Evolutionary conservation across 768 basidiomycete species (phyloP), one percentile per base, ranked within the genome.

Genomic region (Rossbeevera mucosa): DNA sequence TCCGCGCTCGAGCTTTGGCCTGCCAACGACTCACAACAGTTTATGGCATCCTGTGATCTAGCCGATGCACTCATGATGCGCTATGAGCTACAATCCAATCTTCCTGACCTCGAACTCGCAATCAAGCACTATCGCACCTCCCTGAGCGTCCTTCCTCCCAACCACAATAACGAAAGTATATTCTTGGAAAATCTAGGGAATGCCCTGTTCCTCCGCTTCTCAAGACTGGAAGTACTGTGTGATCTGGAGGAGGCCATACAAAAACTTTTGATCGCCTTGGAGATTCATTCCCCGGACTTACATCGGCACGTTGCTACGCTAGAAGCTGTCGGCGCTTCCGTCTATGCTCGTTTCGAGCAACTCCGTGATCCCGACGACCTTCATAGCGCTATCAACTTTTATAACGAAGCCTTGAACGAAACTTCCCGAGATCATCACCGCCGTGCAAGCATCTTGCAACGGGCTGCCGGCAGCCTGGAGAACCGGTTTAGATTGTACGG

Each of bases 181-280:
- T 51, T 57, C 25, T 50, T 64, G 29, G 54, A 55, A 41, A 56
- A 54, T 41, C 42, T 70, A 21, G 66, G 66, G 21, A 55, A 47
- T 41, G 66, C 62, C 7, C 47, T 70, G 46, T 58, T 58, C 51
- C 57, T 67, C 44, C 65, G 59, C 30, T 60, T 61, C 29, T 54
- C 56, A 14, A 58, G 54, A 29, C n/a, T 50, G 28, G 59, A 61
- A 1, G 16, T 30, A 0, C 38, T 53, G 28, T 22, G 31, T 9
- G 58, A 69, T 46, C 58, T 68, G 7, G 58, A 69, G 30, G 59
- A 59, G 36, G 67, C 66, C 22, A 67, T 68, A 47, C 58, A 64
- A 41, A 61, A 63, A 22, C 56, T 59, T 36, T 52, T 43, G 18
- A 47, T 60, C 22, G 64, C 66, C 9, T 41, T 68, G 48, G 47